Base-by-base conservation (phyloP, 768 basidiomycete genomes). In the Mycena sanguinolenta region DNA sequence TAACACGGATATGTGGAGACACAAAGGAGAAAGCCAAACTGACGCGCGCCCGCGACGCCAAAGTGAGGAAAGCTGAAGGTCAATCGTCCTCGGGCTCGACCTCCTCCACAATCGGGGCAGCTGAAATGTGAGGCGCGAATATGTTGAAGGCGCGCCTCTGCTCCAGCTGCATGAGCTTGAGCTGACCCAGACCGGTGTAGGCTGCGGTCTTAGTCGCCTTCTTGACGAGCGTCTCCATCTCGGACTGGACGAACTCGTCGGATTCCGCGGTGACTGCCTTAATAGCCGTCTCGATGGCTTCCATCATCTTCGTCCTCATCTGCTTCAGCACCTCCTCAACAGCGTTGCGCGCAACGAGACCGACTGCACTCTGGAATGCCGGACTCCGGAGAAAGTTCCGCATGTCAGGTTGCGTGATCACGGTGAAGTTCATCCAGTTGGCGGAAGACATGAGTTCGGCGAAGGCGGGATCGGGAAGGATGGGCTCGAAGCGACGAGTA, bases 341-440 rank as follows among this genome's bases (percentile, higher is more conserved):
- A 7, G 61, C 61, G n/a, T 49, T 30, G 30, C 34, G 49, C 34
- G 61, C 61, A 13, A 63, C 61, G 5, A 25, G 9, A n/a, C 32
- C 19, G 61, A 63, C 36, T 14, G 50, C 34, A 4, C 25, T 30
- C 61, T 63, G 61, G 49, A 63, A 63, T 9, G 61, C 61, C 30
- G 28, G 28, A 28, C 36, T 50, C 32, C 16, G n/a, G 34, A 63
- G 34, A 34, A 63, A 63, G 27, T 21, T 9, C 13, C 49, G n/a
- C 61, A 63, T 34, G 34, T 63, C 61, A 1, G 61, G 61, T 23
- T 38, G 46, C 13, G 60, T 49, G 61, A 63, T 63, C 17, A 63
- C n/a, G 32, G 61, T 53, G 30, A 63, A 53, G 49, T 63, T 63
- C 61, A 63, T 53, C 28, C 50, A 63, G 49, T 63, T 52, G 46